A percentile compares a stretch with the other conserved stretches of the same genome.
These are phyloP conservation scores for Rhypophila decipiens DNA, from an alignment of 495 filamentous ascomycete genomes.

Conservation along the genomic window DNA sequence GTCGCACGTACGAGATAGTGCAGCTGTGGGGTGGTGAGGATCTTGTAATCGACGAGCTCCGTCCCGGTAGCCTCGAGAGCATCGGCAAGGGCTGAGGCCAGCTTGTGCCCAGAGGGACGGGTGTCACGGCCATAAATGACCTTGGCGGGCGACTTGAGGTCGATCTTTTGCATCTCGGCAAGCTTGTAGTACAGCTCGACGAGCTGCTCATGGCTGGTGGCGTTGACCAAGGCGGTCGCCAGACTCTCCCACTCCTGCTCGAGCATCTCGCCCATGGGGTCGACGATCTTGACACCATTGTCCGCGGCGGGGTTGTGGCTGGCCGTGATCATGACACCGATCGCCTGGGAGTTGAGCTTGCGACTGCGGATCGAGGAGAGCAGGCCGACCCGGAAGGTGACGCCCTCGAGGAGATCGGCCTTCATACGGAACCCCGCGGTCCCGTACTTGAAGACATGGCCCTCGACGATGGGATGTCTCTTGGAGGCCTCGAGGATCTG, in stretches of 20 bases:
- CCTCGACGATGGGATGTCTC: slow-evolving; percentile 60
- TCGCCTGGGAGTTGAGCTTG: slow-evolving; percentile 79
- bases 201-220: slow-evolving; percentile 63
- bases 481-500: slow-evolving; percentile 55
- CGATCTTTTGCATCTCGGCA: slow-evolving; percentile 65
- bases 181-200: slow-evolving; percentile 68
- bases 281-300: slow-evolving; percentile 97
- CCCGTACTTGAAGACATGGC: slow-evolving; percentile 78
- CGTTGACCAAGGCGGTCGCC: slow-evolving; percentile 83
- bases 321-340: slow-evolving; percentile 98
- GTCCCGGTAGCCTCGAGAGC: slow-evolving; percentile 69
- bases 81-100: slow-evolving; percentile 69
- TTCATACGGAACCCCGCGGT: slow-evolving; percentile 74
- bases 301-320: slow-evolving; percentile 96
- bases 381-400: slow-evolving; percentile 85
- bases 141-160: slow-evolving; percentile 60
- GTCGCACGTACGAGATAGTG: slow-evolving; percentile 94
- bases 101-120: slow-evolving; percentile 77
- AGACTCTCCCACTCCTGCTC: slow-evolving; percentile 89
- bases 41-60: slow-evolving; percentile 72
- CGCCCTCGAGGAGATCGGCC: slow-evolving; percentile 70
- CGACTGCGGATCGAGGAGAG: slow-evolving; percentile 86
- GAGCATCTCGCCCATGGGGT: slow-evolving; percentile 97
- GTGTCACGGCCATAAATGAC: slow-evolving; percentile 92
- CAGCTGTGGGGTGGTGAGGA: slow-evolving; percentile 89